Evolutionary conservation across 768 basidiomycete species (phyloP), one percentile per base, ranked within the genome.

Genomic region (Hericium coralloides): DNA sequence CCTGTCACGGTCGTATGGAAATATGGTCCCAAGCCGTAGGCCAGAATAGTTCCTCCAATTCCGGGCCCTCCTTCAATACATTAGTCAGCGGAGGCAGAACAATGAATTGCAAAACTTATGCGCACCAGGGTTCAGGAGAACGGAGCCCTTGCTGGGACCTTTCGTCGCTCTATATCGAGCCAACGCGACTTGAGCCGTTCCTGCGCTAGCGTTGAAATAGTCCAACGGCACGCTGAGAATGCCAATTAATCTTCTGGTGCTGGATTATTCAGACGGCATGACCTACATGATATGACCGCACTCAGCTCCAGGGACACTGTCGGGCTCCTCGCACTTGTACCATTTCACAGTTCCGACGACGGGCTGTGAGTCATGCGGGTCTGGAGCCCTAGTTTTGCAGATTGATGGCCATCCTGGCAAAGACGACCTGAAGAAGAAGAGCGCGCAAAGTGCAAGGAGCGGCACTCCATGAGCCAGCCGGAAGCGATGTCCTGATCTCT

Each of bases 61-160:
- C 43, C 43, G 15, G 43, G 43, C n/a, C 18, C 43, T n/a, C 43
- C 17, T 45, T n/a, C 31, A 31, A 31, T 31, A 6, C 3, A 31
- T 9, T 8, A 9, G 8, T 18, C 17, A 45, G 20, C n/a, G 43
- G 20, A 45, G 18, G n/a, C 12, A 2, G 7, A 53, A 31, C 38
- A 53, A 41, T 10, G 14, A 10, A 53, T 31, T 7, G 10, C 0
- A 9, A 31, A 31, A 31, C 7, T 31, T 31, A 31, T 31, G 31
- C 31, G 38, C 69, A 53, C 71, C 71, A 9, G 70, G 70, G 41
- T 72, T 72, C 25, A 69, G 38, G 48, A 72, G 61, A 4, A 72
- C 49, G n/a, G 59, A 65, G 12, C 71, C 71, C 48, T 70, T 63
- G n/a, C 61, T 59, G 12, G 58, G 58, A 1, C 49, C 31, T 37